Evolutionary conservation across 2,329 filamentous ascomycete genomes (phyloP).

Genomic region (Fusarium luffae): DNA sequence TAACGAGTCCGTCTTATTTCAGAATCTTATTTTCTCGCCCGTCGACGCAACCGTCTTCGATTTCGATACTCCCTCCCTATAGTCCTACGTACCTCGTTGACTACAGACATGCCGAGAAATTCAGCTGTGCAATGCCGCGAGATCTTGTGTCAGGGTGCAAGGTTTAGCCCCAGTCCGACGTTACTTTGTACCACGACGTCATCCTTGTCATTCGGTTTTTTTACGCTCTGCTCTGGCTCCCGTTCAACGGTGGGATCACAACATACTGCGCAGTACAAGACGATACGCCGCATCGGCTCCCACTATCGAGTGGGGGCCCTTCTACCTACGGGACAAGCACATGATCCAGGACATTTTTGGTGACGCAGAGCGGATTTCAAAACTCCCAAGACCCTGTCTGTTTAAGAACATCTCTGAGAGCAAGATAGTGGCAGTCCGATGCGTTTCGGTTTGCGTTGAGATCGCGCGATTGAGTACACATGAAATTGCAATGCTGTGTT

Average conservation of each 20-base stretch:
- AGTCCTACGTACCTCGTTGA: neutral
- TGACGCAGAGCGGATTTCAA: conserved; percentile 21
- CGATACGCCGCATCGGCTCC: conserved; percentile 43
- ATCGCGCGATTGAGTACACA: neutral
- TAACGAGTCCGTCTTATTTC: neutral
- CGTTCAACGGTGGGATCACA: conserved; percentile 21
- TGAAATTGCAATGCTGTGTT: neutral
- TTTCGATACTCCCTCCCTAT: neutral
- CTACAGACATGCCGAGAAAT: conserved; percentile 32
- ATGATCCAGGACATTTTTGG: conserved; percentile 25
- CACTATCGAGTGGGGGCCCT: conserved; percentile 31
- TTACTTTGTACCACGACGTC: conserved; percentile 29
- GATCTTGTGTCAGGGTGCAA: conserved; percentile 45
- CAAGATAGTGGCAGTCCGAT: neutral
- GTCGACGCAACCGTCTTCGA: neutral
- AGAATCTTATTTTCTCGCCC: neutral
- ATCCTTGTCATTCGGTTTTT: conserved; percentile 25
- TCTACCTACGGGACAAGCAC: conserved; percentile 5
- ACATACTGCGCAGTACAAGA: conserved; percentile 36
- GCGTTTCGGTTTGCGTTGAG: conserved; percentile 1
- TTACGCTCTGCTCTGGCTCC: conserved; percentile 23
- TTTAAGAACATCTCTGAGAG: neutral
- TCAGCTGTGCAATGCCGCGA: conserved; percentile 44
- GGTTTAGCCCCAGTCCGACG: conserved; percentile 34
- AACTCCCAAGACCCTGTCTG: conserved; percentile 13